Base-by-base conservation (phyloP, 495 filamentous ascomycete species). In the Physcia stellaris region DNA sequence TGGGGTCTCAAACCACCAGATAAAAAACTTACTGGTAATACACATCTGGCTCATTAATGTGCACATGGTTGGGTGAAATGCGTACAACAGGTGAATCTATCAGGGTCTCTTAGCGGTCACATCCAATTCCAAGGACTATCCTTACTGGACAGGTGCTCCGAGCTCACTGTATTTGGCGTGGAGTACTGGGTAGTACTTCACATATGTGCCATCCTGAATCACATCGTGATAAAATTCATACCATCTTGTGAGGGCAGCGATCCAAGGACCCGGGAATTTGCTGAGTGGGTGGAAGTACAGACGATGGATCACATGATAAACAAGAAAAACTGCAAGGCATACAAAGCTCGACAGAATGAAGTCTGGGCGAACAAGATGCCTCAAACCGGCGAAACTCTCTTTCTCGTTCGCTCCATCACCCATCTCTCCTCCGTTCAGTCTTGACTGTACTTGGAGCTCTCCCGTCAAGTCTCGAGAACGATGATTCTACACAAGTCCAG, bases 181-280 rank as follows among this genome's bases (percentile, higher is more conserved):
- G 19, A 39, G n/a, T 27, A 11, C 12, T 15, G 37, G 37, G 17
- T 27, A 39, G 0, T 13, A 11, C n/a, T 39, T 39, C 11, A 39
- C 24, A 24, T 30, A 38, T 18, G 24, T 37, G 18, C 30, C 39
- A 12, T 21, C 39, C 13, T 24, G n/a, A 10, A 35, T 3, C 1
- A 35, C 27, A 28, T 41, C 39, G 17, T 16, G 17, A 18, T 41
- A 41, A 21, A 35, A 20, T 18, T 30, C 39, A 9, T 24, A 41
- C 39, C 41, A 39, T n/a, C n/a, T 26, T 21, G 18, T 20, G 11
- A 39, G 10, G 6, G 29, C 24, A 6, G 35, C 26, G 17, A 24
- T 21, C 31, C 44, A 39, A 11, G 45, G 34, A 35, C 45, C 47
- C n/a, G 45, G 47, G 23, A 50, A 50, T 20, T 22, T 30, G 29